These are phyloP conservation scores for Sporisorium scitamineum DNA, from an alignment of 1,284 basidiomycete species.

Conservation along the genomic window DNA sequence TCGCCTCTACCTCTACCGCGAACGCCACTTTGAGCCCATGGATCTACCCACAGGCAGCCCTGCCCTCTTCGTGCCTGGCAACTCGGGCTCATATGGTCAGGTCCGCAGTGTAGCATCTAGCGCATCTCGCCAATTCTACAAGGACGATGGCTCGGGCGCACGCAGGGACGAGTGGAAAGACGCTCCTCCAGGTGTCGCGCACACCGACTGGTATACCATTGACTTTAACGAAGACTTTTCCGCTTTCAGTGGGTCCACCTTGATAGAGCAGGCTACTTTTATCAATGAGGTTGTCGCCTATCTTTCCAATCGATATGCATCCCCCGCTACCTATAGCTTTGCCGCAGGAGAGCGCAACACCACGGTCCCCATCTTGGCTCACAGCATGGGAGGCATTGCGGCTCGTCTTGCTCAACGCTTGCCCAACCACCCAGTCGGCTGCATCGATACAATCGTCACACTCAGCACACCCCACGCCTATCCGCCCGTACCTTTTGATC, in stretches of 20 bases:
- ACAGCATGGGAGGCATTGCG: slow-evolving; percentile 99
- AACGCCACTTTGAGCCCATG: slow-evolving; percentile 69
- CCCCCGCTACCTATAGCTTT: slow-evolving; percentile 61
- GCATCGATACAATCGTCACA: slow-evolving; percentile 85
- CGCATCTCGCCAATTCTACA: slow-evolving; percentile 82
- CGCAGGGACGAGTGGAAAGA: slow-evolving; percentile 52
- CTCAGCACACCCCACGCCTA: slow-evolving; percentile 93
- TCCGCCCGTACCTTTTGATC: slow-evolving; percentile 88
- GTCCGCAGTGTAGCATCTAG: slow-evolving; percentile 94
- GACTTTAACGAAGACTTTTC: slow-evolving; percentile 98
- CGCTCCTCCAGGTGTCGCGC: slow-evolving; percentile 30
- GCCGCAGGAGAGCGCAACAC: slow-evolving; percentile 47
- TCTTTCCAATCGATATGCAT: slow-evolving; percentile 81
- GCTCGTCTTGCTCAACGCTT: slow-evolving; percentile 78
- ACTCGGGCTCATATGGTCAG: slow-evolving; percentile 94
- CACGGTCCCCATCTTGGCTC: slow-evolving; percentile 82
- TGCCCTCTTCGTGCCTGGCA: slow-evolving; percentile 95
- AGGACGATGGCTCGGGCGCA: slow-evolving; percentile 71
- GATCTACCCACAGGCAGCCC: slow-evolving; percentile 71
- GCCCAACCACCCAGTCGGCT: slow-evolving; percentile 69
- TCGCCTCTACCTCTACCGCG: slow-evolving; percentile 88
- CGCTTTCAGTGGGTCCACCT: slow-evolving; percentile 90
- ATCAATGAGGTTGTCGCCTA: slow-evolving; percentile 79
- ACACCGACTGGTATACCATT: slow-evolving; percentile 72
- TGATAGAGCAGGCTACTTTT: slow-evolving; percentile 85